Conservation (phyloP, 1,139 yeast species). For the Yamadazyma diddensiae region DNA sequence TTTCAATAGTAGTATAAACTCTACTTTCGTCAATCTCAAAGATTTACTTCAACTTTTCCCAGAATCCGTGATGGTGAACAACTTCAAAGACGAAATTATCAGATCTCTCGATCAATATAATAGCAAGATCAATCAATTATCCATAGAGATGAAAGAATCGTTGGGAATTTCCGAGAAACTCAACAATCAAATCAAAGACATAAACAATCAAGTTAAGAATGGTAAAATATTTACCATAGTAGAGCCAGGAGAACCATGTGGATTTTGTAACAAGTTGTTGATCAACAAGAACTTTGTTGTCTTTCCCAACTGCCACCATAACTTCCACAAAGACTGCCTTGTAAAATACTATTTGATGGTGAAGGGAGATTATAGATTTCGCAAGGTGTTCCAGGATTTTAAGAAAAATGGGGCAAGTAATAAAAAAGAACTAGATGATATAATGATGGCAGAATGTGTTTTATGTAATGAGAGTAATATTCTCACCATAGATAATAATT, state of each 20-base stretch:
- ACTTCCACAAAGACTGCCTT: constrained; percentile 86
- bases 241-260: constrained; percentile 85
- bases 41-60: constrained; percentile 85
- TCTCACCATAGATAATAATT: constrained; percentile 59
- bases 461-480: constrained; percentile 78
- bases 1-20: constrained; percentile 16
- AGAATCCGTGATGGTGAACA: constrained; percentile 75
- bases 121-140: constrained; percentile 55
- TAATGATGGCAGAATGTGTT: constrained; percentile 68
- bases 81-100: constrained; percentile 81
- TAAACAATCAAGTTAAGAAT: constrained; percentile 42
- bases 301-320: constrained; percentile 84
- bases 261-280: constrained; percentile 63
- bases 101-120: constrained; percentile 74
- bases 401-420: constrained; percentile 35
- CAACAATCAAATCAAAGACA: constrained; percentile 52
- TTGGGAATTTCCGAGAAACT: constrained; percentile 61
- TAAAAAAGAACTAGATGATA: constrained; percentile 51
- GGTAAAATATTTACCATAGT: constrained; percentile 44
- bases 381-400: constrained; percentile 56
- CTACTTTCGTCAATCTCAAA: constrained; percentile 55
- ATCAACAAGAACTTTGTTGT: constrained; percentile 72
- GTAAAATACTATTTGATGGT: constrained; percentile 53
- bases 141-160: constrained; percentile 76
- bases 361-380: constrained; percentile 67